Evolutionary conservation across 306 rosid species (phyloP), one percentile per base, ranked within the genome.

Genomic region (Hippophae gyantsensis): DNA sequence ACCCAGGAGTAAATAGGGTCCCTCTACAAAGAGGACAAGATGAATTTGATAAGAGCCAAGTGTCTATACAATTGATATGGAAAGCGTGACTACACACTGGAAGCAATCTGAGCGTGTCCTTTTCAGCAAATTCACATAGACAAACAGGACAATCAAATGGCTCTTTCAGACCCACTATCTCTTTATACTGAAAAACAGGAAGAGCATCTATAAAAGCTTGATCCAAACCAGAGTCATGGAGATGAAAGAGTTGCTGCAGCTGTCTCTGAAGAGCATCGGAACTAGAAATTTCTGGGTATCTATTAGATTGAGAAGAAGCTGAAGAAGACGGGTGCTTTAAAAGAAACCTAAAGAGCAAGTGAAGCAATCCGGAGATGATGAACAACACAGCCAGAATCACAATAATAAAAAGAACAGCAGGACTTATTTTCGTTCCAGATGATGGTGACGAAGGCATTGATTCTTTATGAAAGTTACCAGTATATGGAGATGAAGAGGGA

Each of bases 81-180:
- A 92, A 92, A 62, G 96, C 99, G 80, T 92, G 99, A 78, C 96
- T 85, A 64, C 99, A 92, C 76, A 81, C 62, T 67, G 99, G 99
- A 48, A 92, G 86, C 75, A 92, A 80, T 63, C 99, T 80, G 8
- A 92, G 93, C 85, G 82, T 79, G 71, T 92, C 99, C 56, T 85
- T 83, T 23, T 82, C 89, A 43, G 95, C 70, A 58, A 87, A 92
- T 65, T 92, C 95, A 74, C 86, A 92, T 6, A 92, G 58, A 65
- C 99, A 92, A 76, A 92, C 99, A 51, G 99, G 89, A 70, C 99
- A 92, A 59, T 92, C 99, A 77, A 85, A 85, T 26, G 89, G 95
- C 68, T 92, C 96, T 48, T 87, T 92, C 54, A 75, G 72, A 10
- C 99, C 99, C 69, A 87, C 93, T 10, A 92, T 85, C 71, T 92